phyloP scores from a whole-genome alignment of 208 protist genomes.

The Strigomonas culicis region DNA sequence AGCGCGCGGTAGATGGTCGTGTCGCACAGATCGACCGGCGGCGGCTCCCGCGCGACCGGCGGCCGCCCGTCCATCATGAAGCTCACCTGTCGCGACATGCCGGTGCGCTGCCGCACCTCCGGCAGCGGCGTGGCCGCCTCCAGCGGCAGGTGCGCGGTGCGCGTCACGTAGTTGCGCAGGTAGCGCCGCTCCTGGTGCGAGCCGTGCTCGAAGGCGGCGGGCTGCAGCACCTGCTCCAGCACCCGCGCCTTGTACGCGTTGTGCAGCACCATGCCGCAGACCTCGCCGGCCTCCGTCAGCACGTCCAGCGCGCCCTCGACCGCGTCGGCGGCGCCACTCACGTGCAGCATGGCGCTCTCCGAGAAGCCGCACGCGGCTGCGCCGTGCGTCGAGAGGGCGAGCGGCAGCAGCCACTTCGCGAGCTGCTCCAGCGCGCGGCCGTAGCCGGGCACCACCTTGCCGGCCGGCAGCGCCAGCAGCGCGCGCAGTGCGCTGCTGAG shows the following conservation, averaged over 20 bases:
- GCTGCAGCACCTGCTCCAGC: conserved; percentile 51
- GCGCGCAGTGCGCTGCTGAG: not conserved
- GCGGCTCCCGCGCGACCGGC: not conserved
- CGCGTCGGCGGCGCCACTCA: conserved; percentile 9
- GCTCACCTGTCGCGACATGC: not conserved
- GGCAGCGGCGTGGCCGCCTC: not conserved
- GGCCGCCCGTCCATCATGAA: not conserved
- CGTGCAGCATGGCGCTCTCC: not conserved
- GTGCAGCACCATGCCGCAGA: conserved; percentile 46
- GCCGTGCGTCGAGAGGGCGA: not conserved
- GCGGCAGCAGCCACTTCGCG: conserved; percentile 1
- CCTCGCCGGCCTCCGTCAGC: conserved; percentile 27
- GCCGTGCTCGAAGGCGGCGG: conserved; percentile 39
- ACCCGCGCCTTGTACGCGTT: conserved; percentile 74
- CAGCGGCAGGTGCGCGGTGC: not conserved
- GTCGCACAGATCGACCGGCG: not conserved
- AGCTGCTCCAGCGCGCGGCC: not conserved
- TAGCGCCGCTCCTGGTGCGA: conserved; percentile 24
- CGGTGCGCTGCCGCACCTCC: not conserved
- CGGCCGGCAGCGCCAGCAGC: conserved; percentile 10
- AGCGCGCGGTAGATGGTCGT: conserved; percentile 21
- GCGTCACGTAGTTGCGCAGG: conserved; percentile 21
- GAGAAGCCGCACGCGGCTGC: not conserved
- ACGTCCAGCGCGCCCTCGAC: conserved; percentile 32
- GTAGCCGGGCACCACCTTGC: not conserved